Conservation (phyloP, 2,329 filamentous ascomycete species). For the Colletotrichum truncatum region DNA sequence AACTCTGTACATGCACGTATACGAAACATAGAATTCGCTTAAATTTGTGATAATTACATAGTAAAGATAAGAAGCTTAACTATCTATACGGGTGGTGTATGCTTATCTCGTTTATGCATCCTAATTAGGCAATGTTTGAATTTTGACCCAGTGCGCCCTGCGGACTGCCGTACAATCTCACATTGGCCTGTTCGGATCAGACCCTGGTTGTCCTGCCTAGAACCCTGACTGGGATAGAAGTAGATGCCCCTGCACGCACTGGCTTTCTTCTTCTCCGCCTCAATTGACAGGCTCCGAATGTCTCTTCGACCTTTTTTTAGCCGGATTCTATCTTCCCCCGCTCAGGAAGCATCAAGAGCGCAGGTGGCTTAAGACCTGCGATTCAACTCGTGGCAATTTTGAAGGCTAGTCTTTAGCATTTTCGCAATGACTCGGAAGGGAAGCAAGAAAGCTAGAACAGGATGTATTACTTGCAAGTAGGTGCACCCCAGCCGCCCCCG, state of each 20-base stretch:
- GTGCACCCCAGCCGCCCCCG: slow-evolving; percentile 34
- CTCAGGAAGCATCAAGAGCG: neutral
- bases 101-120: no score
- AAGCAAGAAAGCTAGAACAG: slow-evolving; percentile 55
- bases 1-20: no score
- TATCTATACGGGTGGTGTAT: no score
- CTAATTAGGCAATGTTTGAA: no score
- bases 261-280: slow-evolving; percentile 8
- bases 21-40: no score
- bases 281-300: neutral
- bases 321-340: neutral
- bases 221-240: neutral
- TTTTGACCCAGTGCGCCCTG: no score
- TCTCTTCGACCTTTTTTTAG: neutral
- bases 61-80: no score
- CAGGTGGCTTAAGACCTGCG: neutral
- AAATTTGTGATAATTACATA: no score
- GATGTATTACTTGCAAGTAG: slow-evolving; percentile 65
- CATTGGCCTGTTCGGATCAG: neutral
- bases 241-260: neutral
- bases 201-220: neutral
- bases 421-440: slow-evolving; percentile 43
- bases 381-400: neutral
- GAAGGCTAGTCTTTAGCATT: neutral
- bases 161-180: no score